Conservation (phyloP, 352 stramenopile species). For the Globisporangium viniferum region DNA sequence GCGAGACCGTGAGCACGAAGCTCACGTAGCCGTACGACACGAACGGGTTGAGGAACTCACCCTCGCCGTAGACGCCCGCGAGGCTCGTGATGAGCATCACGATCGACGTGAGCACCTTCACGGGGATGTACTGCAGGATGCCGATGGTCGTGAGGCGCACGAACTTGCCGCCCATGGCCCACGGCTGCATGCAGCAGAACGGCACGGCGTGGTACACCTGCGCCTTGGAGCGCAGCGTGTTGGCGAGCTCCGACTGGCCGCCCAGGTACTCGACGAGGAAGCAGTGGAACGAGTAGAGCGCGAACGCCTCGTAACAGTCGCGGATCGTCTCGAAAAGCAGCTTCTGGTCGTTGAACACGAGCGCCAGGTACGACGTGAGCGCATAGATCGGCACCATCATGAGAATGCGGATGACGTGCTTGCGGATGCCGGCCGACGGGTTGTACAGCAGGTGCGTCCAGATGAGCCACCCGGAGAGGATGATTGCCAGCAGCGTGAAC, state of each 20-base stretch:
- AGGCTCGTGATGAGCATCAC: conserved; percentile 85
- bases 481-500: conserved; percentile 83
- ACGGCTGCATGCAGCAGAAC: conserved; percentile 87
- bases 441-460: conserved; percentile 89
- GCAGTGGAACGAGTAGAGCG: conserved; percentile 93
- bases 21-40: conserved; percentile 88
- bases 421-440: conserved; percentile 74
- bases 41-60: conserved; percentile 82
- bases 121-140: conserved; percentile 92
- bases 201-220: conserved; percentile 77
- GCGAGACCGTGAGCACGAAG: conserved; percentile 87
- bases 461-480: conserved; percentile 84
- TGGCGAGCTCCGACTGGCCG: conserved; percentile 75
- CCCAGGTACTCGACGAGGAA: conserved; percentile 90
- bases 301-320: conserved; percentile 93
- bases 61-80: conserved; percentile 87
- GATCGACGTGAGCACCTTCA: conserved; percentile 86
- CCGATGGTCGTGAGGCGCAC: conserved; percentile 90
- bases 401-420: conserved; percentile 92
- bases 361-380: conserved; percentile 87
- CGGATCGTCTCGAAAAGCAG: conserved; percentile 89
- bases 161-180: conserved; percentile 93
- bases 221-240: conserved; percentile 82
- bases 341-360: conserved; percentile 89
- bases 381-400: conserved; percentile 94